These are phyloP conservation scores for Wallacemonas sp. DNA, from an alignment of 208 protist species.

Conservation along the genomic window DNA sequence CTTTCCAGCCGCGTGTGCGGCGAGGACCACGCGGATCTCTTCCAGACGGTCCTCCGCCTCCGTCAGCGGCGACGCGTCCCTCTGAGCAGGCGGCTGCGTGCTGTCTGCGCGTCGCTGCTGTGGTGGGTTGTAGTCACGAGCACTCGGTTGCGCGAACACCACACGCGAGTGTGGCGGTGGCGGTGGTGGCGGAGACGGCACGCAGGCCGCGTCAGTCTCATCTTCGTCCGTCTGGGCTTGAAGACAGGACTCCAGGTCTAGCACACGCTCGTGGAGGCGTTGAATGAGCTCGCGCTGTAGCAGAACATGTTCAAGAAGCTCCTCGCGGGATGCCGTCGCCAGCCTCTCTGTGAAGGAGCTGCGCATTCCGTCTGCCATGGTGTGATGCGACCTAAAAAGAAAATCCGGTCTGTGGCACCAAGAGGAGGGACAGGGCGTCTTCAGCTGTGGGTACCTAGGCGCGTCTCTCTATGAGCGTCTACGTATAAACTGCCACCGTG, in stretches of 20 bases:
- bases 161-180: too few species aligned
- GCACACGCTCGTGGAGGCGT: conserved; percentile 50
- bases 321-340: conserved; percentile 41
- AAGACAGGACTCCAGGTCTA: conserved; percentile 47
- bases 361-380: background rate
- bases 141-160: too few species aligned
- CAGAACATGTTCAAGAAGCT: conserved; percentile 57
- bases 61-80: background rate
- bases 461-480: too few species aligned
- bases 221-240: background rate
- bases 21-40: conserved; percentile 6
- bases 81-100: background rate
- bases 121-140: background rate
- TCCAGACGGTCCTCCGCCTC: background rate
- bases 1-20: conserved; percentile 22
- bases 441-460: too few species aligned
- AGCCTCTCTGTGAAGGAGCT: conserved; percentile 34
- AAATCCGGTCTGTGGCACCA: too few species aligned
- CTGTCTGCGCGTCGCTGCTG: background rate
- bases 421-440: too few species aligned
- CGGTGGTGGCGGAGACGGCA: too few species aligned
- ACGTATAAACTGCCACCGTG: too few species aligned
- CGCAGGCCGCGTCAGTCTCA: background rate
- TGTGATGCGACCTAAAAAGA: background rate
- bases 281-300: conserved; percentile 66